A percentile compares a stretch with the other conserved stretches of the same genome.
These are phyloP conservation scores for Penicillium verhagenii DNA, from an alignment of 495 filamentous ascomycete species.

Conservation along the genomic window DNA sequence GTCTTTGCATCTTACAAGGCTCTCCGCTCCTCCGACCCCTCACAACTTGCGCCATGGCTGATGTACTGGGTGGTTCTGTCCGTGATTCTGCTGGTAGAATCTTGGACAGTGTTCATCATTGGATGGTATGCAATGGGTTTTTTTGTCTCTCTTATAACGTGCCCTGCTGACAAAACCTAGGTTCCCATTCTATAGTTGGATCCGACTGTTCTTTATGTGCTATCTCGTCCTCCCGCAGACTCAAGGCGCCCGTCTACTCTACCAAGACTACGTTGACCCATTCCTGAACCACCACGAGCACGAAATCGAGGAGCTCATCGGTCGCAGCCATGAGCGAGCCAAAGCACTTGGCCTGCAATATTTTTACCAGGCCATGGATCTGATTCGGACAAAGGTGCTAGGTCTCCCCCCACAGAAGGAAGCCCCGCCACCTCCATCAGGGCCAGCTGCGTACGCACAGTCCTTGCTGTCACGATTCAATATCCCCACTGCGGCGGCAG, in stretches of 20 bases:
- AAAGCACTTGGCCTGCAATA: conserved; percentile 77
- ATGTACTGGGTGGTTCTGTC: conserved; percentile 98
- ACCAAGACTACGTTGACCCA: conserved; percentile 81
- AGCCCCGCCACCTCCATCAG: conserved; percentile 48
- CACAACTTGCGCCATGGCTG: conserved; percentile 94
- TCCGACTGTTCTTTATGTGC: conserved; percentile 81
- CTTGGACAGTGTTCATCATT: conserved; percentile 81
- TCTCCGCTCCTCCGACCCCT: conserved; percentile 86
- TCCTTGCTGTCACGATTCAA: conserved; percentile 80
- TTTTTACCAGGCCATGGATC: conserved; percentile 74
- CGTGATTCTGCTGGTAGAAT: conserved; percentile 77
- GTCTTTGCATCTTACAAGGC: conserved; percentile 98
- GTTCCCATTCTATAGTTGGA: conserved; percentile 92
- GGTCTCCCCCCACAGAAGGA: conserved; percentile 61
- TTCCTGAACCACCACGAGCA: conserved; percentile 84
- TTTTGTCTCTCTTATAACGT: not conserved
- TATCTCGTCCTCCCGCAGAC: conserved; percentile 98
- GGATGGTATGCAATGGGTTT: conserved; percentile 57
- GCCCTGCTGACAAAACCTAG: conserved; percentile 33
- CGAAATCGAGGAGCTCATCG: conserved; percentile 89
- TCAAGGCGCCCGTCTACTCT: conserved; percentile 83
- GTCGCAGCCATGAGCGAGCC: conserved; percentile 73
- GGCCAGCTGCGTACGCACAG: conserved; percentile 67
- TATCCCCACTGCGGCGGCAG: conserved; percentile 55
- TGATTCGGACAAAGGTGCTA: conserved; percentile 68